These are phyloP conservation scores for Prunus kanzakura DNA, from an alignment of 306 rosid genomes.

Conservation along the genomic window DNA sequence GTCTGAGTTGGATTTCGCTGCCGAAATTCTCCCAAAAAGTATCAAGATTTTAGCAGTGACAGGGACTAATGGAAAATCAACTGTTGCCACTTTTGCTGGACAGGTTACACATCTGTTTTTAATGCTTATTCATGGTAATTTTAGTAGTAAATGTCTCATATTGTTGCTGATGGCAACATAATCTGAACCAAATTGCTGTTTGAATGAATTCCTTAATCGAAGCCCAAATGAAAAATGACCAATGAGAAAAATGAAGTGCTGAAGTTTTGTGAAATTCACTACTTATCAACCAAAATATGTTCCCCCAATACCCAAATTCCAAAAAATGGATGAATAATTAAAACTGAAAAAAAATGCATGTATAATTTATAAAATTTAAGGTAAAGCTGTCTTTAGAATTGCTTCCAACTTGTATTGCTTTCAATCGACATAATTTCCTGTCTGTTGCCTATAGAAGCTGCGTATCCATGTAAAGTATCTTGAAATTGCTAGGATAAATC, in stretches of 20 bases:
- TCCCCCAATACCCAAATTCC: neutral
- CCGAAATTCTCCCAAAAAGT: constrained; percentile 26
- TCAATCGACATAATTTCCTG: neutral
- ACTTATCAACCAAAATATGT: neutral
- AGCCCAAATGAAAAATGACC: neutral
- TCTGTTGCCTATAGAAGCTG: neutral
- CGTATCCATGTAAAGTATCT: neutral
- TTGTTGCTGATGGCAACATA: neutral
- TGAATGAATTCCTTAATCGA: neutral
- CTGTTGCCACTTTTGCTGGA: constrained; percentile 36
- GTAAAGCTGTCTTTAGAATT: neutral
- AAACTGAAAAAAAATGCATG: neutral
- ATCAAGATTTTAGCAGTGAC: constrained; percentile 36
- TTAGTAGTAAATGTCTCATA: neutral
- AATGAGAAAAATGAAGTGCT: neutral
- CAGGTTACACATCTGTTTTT: constrained; percentile 15
- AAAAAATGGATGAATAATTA: neutral
- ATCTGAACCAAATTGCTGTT: neutral
- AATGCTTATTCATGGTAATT: neutral
- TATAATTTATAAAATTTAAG: neutral
- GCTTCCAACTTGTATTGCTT: neutral
- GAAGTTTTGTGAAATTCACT: neutral
- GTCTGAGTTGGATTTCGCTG: constrained; percentile 39
- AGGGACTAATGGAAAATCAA: constrained; percentile 40
- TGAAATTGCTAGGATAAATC: neutral